Percentiles rank a stretch among this genome's conserved stretches.
Conservation (phyloP, 2,329 filamentous ascomycete species). For the Dactylellina cionopaga region DNA sequence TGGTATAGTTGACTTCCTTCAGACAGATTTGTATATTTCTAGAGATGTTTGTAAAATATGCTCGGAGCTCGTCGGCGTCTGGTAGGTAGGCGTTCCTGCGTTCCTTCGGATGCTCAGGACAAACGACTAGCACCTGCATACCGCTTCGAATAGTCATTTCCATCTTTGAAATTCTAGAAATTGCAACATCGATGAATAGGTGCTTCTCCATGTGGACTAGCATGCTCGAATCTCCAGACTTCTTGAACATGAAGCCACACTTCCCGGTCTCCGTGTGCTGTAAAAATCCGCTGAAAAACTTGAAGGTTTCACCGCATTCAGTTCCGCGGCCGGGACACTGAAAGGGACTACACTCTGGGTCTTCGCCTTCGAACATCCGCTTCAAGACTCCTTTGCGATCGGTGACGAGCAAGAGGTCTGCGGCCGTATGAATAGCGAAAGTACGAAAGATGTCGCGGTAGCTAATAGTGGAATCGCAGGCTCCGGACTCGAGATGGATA, state of each 20-base stretch:
- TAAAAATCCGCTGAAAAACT: constrained; percentile 30
- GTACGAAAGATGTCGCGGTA: constrained; percentile 20
- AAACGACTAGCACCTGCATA: constrained; percentile 19
- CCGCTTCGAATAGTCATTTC: background rate
- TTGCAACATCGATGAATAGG: constrained; percentile 25
- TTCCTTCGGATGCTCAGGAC: constrained; percentile 16
- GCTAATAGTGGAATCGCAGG: constrained; percentile 30
- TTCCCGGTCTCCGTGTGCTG: constrained; percentile 7
- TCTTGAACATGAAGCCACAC: constrained; percentile 26
- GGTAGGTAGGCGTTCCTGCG: constrained; percentile 4
- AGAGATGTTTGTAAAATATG: constrained; percentile 8
- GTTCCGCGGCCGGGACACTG: constrained; percentile 24
- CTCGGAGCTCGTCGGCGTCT: background rate
- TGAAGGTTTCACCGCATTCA: constrained; percentile 27
- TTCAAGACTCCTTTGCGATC: constrained; percentile 34
- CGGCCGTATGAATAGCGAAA: constrained; percentile 24
- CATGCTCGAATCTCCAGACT: constrained; percentile 23
- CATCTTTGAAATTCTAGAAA: constrained; percentile 15
- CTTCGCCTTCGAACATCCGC: constrained; percentile 22
- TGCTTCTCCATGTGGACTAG: constrained; percentile 29
- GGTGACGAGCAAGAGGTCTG: constrained; percentile 19
- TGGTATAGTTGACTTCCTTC: constrained; percentile 11
- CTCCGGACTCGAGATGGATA: constrained; percentile 27
- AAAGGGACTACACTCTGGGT: background rate
- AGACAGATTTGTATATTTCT: constrained; percentile 16